Conservation (phyloP, 176 grass and related monocot species). For the Oryza glaberrima region DNA sequence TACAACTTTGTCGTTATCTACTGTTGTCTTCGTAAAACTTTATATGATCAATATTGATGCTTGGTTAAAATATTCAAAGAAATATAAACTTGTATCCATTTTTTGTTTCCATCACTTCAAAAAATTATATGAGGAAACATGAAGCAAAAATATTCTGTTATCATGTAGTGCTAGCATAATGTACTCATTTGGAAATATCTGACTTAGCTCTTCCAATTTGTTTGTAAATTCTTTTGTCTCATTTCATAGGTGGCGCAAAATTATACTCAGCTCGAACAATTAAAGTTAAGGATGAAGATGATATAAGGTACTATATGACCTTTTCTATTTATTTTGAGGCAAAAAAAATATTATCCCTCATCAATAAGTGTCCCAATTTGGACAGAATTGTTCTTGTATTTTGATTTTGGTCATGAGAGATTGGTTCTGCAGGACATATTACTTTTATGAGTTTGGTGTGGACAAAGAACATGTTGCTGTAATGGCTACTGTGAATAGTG, state of each 20-base stretch:
- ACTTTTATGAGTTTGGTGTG: conserved; percentile 86
- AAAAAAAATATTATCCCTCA: background rate
- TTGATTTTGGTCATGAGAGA: conserved; percentile 27
- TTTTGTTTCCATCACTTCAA: conserved; percentile 9
- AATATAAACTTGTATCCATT: conserved; percentile 9
- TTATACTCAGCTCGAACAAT: conserved; percentile 79
- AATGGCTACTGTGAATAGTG: conserved; percentile 74
- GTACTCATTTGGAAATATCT: conserved; percentile 8
- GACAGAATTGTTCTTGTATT: conserved; percentile 18
- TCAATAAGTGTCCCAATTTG: background rate
- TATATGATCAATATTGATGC: background rate
- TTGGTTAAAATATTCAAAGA: conserved; percentile 23
- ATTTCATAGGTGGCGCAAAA: conserved; percentile 73
- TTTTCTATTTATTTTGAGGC: conserved; percentile 19
- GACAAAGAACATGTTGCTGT: conserved; percentile 83
- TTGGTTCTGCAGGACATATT: conserved; percentile 72
- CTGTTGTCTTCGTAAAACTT: conserved; percentile 17
- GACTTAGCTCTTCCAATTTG: conserved; percentile 17
- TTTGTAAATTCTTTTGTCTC: conserved; percentile 28
- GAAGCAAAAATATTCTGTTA: background rate
- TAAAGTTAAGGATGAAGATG: conserved; percentile 95
- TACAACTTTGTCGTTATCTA: background rate
- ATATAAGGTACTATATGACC: conserved; percentile 67
- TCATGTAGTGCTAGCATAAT: background rate
- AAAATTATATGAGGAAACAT: conserved; percentile 9